These are phyloP conservation scores for Funneliformis caledonium DNA, from an alignment of 371 early-diverging fungal genomes.

Conservation along the genomic window DNA sequence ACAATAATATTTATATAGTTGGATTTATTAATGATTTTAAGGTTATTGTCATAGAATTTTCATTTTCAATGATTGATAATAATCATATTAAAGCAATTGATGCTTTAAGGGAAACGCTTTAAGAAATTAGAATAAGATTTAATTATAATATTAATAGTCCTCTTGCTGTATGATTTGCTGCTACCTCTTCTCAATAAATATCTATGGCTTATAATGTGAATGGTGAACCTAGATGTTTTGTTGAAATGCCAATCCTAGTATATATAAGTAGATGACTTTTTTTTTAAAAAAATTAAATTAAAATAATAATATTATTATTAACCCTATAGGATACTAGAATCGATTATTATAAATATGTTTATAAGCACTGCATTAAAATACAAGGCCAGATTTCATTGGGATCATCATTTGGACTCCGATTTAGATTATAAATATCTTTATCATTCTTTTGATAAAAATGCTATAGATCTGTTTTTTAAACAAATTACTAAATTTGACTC, in stretches of 20 bases:
- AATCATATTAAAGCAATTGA: conserved; percentile 11
- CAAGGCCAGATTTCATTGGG: conserved; percentile 16
- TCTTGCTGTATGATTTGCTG: not conserved
- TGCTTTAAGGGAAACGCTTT: not conserved
- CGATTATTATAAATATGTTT: conserved; percentile 8
- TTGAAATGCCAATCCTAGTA: conserved; percentile 7
- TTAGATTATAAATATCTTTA: conserved; percentile 1
- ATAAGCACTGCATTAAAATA: conserved; percentile 4
- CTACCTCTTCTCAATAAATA: conserved; percentile 1
- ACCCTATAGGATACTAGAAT: conserved; percentile 2
- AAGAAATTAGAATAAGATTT: not conserved
- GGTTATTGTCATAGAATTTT: not conserved
- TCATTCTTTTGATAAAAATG: not conserved
- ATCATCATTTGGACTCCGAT: not conserved
- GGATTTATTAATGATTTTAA: conserved; percentile 8
- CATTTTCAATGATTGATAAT: conserved; percentile 29
- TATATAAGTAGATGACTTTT: conserved; percentile 8
- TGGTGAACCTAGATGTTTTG: not conserved
- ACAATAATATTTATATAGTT: conserved; percentile 7
- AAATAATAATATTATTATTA: too few relatives aligned
- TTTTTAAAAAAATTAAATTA: too few relatives aligned
- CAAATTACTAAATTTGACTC: conserved; percentile 17
- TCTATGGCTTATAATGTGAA: conserved; percentile 6
- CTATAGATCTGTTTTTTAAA: not conserved
- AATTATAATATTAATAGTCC: conserved; percentile 18